Percentiles rank a stretch among this genome's conserved stretches.
Evolutionary conservation across 2,329 filamentous ascomycete species (phyloP).

Genomic region (Apiospora phragmitis): DNA sequence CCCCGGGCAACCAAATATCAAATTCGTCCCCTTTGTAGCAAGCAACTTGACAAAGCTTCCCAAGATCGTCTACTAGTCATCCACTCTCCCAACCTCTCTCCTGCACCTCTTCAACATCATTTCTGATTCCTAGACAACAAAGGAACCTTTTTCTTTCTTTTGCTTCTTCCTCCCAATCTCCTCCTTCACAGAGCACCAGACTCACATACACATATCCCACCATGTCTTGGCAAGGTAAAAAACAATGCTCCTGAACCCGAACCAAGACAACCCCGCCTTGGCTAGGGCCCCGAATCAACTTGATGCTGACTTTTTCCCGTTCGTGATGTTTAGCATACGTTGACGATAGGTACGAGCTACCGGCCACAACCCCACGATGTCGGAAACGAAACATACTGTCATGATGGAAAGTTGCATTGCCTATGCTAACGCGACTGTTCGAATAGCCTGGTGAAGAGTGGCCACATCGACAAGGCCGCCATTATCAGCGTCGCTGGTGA

Average conservation of each 20-base stretch:
- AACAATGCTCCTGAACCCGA: slow-evolving; percentile 24
- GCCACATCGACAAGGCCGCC: slow-evolving; percentile 80
- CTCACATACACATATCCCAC: slow-evolving; percentile 17
- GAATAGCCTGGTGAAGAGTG: slow-evolving; percentile 73
- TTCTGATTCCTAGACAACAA: neutral
- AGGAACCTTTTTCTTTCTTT: slow-evolving; percentile 10
- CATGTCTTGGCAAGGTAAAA: slow-evolving; percentile 77
- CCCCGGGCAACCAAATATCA: neutral
- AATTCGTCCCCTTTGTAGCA: slow-evolving; percentile 1
- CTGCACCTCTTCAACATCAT: neutral
- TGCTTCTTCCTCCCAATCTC: slow-evolving; percentile 12
- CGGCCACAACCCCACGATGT: neutral
- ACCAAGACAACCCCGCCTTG: slow-evolving; percentile 9
- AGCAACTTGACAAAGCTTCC: slow-evolving; percentile 7
- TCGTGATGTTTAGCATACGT: slow-evolving; percentile 49
- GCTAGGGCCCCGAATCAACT: slow-evolving; percentile 12
- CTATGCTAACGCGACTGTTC: neutral
- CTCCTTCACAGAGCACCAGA: neutral
- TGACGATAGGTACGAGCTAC: slow-evolving; percentile 57
- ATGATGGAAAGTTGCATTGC: neutral
- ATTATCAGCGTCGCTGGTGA: slow-evolving; percentile 81
- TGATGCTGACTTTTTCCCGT: slow-evolving; percentile 25
- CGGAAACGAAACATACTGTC: neutral
- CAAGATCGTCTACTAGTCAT: slow-evolving; percentile 2
- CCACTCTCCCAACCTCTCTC: slow-evolving; percentile 9